Base-by-base conservation (phyloP, 371 early-diverging fungal species). In the Actinomortierella wolfii region DNA sequence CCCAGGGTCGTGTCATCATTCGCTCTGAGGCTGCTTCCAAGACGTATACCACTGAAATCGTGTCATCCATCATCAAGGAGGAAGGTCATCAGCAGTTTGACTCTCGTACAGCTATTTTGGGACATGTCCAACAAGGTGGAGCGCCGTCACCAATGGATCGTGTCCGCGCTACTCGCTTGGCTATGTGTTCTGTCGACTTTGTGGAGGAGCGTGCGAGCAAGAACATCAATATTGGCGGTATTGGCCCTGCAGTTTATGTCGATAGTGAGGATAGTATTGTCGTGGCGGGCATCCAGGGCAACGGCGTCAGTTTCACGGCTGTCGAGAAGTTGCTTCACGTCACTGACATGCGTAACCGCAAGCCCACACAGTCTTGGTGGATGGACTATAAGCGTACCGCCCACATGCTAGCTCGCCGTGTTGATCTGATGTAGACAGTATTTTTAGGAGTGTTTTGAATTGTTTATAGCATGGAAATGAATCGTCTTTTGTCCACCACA, bases 91-190 rank as follows among this genome's bases (percentile, higher is more conserved):
- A 89, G 3, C 81, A 94, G 67, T 99, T 94, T 80, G 95, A 95
- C 68, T 92, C 96, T 0, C 88, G 95, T 45, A 94, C 95, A 15
- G 88, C 96, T 20, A 91, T 97, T 13, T 81, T 99, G 42, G 99
- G 99, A 14, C 97, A 98, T 68, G 82, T 98, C 56, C 99, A 99
- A 79, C 97, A 97, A 79, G 99, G 99, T 55, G 92, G 92, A 45
- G 89, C 92, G 17, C 97, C 99, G 9, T 90, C 93, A 13, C 99
- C 99, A 6, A 78, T 97, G 55, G 99, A 99, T 79, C 92, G 99
- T 56, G 88, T 97, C 59, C 89, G 95, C 34, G 97, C 97, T 11
- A 92, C 91, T 18, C 84, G 92, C 25, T 81, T 95, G 58, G 97
- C 96, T 17, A 87, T 92, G 39, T 81, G 85, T 45, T 80, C 87